A percentile compares a stretch with the other conserved stretches of the same genome.
These are phyloP conservation scores for Cytidiella melzeri DNA, from an alignment of 768 basidiomycete species.

Conservation along the genomic window DNA sequence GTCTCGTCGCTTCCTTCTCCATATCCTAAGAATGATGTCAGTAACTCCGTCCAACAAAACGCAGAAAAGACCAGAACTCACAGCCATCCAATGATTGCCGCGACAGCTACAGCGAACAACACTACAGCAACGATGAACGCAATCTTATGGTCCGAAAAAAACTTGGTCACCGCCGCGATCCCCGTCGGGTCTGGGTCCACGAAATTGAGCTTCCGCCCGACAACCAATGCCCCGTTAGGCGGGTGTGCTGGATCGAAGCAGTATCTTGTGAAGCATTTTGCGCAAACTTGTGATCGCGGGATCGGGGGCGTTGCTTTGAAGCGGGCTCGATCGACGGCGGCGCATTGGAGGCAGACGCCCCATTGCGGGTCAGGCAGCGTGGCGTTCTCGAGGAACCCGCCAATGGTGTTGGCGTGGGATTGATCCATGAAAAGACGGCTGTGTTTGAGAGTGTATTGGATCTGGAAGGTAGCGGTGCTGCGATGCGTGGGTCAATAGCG, in stretches of 20 bases:
- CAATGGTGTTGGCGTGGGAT: slow-evolving; percentile 46
- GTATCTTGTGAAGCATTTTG: slow-evolving; percentile 24
- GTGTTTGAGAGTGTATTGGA: slow-evolving; percentile 53
- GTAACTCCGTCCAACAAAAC: neutral
- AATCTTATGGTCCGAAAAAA: neutral
- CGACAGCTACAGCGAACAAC: neutral
- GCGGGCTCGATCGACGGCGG: slow-evolving; percentile 37
- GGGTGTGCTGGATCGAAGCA: slow-evolving; percentile 14
- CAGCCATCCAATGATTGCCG: neutral
- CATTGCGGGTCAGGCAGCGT: slow-evolving; percentile 48
- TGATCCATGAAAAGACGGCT: slow-evolving; percentile 56
- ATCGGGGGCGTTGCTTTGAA: slow-evolving; percentile 10
- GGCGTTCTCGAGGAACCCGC: slow-evolving; percentile 56
- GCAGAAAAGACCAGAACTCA: neutral
- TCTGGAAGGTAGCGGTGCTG: slow-evolving; percentile 54
- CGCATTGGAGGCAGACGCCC: slow-evolving; percentile 63
- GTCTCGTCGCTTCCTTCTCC: neutral
- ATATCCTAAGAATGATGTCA: neutral
- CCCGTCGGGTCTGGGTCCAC: neutral
- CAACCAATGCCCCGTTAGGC: neutral
- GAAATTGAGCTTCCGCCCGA: neutral
- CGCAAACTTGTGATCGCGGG: slow-evolving; percentile 21
- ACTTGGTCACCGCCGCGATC: neutral
- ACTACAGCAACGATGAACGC: neutral
- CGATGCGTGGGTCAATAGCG: slow-evolving; percentile 10